Evolutionary conservation across 345 rosid species (phyloP).

Genomic region (Draba incana): DNA sequence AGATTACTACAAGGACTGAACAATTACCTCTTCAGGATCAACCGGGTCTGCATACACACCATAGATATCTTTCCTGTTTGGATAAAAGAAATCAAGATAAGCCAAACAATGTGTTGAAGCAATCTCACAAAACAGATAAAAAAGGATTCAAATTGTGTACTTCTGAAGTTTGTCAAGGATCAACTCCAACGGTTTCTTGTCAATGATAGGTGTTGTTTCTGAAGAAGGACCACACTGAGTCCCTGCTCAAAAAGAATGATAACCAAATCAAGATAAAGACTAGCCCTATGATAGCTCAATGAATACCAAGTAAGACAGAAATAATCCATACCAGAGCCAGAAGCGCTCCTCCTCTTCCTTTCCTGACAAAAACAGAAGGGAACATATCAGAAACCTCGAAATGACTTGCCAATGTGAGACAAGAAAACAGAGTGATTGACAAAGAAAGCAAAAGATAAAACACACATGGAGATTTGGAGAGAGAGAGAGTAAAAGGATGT

Average conservation of each 20-base stretch:
- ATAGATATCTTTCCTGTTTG: conserved; percentile 91
- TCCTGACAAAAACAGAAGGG: conserved; percentile 51
- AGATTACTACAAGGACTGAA: conserved; percentile 6
- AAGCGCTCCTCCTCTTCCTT: conserved; percentile 52
- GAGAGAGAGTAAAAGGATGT: conserved; percentile 34
- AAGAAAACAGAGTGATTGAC: conserved; percentile 46
- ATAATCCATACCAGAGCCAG: conserved; percentile 50
- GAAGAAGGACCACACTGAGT: conserved; percentile 45
- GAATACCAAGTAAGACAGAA: conserved; percentile 10
- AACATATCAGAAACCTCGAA: conserved; percentile 36
- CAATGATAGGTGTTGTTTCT: conserved; percentile 65
- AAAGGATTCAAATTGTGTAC: conserved; percentile 45
- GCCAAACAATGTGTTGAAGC: conserved; percentile 14
- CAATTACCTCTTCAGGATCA: conserved; percentile 87
- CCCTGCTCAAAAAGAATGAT: conserved; percentile 49
- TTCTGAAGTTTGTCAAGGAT: conserved; percentile 94
- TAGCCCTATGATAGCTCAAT: conserved; percentile 18
- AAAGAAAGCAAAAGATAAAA: conserved; percentile 32
- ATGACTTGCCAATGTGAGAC: conserved; percentile 46
- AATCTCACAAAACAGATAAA: neutral
- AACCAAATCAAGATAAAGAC: conserved; percentile 23
- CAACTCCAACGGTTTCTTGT: conserved; percentile 75
- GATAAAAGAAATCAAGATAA: conserved; percentile 28
- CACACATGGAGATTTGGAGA: conserved; percentile 36
- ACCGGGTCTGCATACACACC: conserved; percentile 96